These are phyloP conservation scores for Talaromyces sp. DNA, from an alignment of 2,329 filamentous ascomycete species.

Conservation along the genomic window DNA sequence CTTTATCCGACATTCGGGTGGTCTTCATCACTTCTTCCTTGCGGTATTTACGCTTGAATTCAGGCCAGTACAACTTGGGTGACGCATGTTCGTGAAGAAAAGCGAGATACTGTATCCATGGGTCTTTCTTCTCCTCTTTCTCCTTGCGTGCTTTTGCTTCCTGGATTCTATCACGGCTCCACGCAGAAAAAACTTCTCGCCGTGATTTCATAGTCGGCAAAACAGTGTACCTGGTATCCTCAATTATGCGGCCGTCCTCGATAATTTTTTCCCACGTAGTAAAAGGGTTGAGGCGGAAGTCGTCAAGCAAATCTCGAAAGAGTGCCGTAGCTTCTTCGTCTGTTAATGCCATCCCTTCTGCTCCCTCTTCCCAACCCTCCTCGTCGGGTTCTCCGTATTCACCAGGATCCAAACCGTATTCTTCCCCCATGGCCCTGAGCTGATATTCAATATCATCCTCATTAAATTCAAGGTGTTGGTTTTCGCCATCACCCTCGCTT, in stretches of 20 bases:
- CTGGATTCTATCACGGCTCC: constrained; percentile 73
- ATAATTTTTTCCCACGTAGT: constrained; percentile 87
- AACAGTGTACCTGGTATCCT: constrained; percentile 82
- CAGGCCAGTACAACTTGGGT: constrained; percentile 92
- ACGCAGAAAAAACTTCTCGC: constrained; percentile 76
- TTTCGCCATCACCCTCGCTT: constrained; percentile 40
- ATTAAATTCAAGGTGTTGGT: constrained; percentile 67
- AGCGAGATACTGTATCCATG: constrained; percentile 72
- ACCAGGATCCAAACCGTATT: constrained; percentile 72
- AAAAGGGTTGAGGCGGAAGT: constrained; percentile 78
- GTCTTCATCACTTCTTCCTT: constrained; percentile 69
- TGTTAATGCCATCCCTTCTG: constrained; percentile 64
- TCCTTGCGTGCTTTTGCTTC: constrained; percentile 66
- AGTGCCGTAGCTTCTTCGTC: constrained; percentile 70
- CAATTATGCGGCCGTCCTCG: constrained; percentile 72
- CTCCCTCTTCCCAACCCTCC: constrained; percentile 62
- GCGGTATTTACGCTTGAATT: constrained; percentile 87
- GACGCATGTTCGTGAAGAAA: constrained; percentile 78
- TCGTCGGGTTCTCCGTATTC: constrained; percentile 63
- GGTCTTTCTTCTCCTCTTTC: constrained; percentile 74
- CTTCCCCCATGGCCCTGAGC: constrained; percentile 78
- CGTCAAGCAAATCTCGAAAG: constrained; percentile 81
- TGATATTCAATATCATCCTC: constrained; percentile 95
- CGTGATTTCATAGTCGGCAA: constrained; percentile 75
- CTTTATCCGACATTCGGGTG: constrained; percentile 40